These are phyloP conservation scores for Eucalyptus erythrocorys DNA, from an alignment of 345 rosid species.

Conservation along the genomic window DNA sequence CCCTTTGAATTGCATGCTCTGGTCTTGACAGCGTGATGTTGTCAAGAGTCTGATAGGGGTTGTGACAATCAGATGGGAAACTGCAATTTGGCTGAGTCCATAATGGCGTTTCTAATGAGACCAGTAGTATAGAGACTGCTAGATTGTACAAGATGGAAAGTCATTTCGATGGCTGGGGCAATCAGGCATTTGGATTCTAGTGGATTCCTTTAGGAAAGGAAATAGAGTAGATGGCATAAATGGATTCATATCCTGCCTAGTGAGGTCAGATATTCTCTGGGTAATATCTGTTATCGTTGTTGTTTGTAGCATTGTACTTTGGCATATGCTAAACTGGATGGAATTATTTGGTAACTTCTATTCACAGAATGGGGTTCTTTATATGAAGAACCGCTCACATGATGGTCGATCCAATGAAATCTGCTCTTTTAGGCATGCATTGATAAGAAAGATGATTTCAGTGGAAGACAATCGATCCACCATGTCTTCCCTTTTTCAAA, in stretches of 20 bases:
- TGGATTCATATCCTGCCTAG: background rate
- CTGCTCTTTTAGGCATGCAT: background rate
- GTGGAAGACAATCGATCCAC: background rate
- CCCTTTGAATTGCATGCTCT: background rate
- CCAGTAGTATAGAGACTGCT: background rate
- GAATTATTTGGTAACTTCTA: background rate
- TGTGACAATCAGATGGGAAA: background rate
- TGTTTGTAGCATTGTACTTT: background rate
- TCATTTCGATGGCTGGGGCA: background rate
- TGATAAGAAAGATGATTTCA: background rate
- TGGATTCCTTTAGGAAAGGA: background rate
- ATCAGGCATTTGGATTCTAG: background rate
- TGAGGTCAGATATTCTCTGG: background rate
- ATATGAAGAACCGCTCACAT: background rate
- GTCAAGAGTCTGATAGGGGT: background rate
- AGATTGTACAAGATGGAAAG: background rate
- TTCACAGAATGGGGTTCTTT: background rate
- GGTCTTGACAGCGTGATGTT: background rate
- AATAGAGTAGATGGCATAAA: background rate
- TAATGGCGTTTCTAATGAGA: background rate
- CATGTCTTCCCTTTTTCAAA: background rate
- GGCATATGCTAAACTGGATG: background rate
- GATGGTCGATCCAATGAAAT: background rate
- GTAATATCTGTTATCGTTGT: background rate
- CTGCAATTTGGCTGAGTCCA: background rate